phyloP scores from a whole-genome alignment of 805 yeast species.

The Candida koratica region DNA sequence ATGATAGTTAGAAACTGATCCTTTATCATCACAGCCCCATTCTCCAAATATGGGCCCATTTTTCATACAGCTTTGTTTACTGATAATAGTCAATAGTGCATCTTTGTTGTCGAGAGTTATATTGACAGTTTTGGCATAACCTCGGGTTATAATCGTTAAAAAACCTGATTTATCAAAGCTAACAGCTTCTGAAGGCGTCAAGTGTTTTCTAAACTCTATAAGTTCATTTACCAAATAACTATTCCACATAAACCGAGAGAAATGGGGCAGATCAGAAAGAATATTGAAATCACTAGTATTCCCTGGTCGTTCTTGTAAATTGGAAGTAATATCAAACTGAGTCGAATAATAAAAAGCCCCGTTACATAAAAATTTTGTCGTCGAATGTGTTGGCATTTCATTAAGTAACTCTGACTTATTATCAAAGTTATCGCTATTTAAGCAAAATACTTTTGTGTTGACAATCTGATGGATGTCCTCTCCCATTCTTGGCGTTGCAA shows the following conservation, averaged over 20 bases:
- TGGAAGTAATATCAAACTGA: slow-evolving; percentile 85
- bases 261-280: slow-evolving; percentile 38
- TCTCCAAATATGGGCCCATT: slow-evolving; percentile 52
- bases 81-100: slow-evolving; percentile 45
- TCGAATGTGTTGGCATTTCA: slow-evolving; percentile 42
- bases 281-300: slow-evolving; percentile 17
- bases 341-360: slow-evolving; percentile 92
- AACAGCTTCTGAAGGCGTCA: slow-evolving; percentile 37
- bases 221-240: slow-evolving; percentile 43
- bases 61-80: slow-evolving; percentile 49
- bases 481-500: slow-evolving; percentile 55
- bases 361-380: slow-evolving; percentile 56
- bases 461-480: slow-evolving; percentile 52
- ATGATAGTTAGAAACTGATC: slow-evolving; percentile 48
- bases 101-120: slow-evolving; percentile 29
- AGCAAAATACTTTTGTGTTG: slow-evolving; percentile 63
- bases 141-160: slow-evolving; percentile 46
- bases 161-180: slow-evolving; percentile 47
- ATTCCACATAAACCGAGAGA: slow-evolving; percentile 51
- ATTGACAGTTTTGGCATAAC: slow-evolving; percentile 47
- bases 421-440: slow-evolving; percentile 56
- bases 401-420: slow-evolving; percentile 18
- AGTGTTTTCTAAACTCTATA: slow-evolving; percentile 42
- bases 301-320: slow-evolving; percentile 62
- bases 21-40: slow-evolving; percentile 56